These are phyloP conservation scores for Penicillium egyptiacum DNA, from an alignment of 495 filamentous ascomycete genomes.

Conservation along the genomic window DNA sequence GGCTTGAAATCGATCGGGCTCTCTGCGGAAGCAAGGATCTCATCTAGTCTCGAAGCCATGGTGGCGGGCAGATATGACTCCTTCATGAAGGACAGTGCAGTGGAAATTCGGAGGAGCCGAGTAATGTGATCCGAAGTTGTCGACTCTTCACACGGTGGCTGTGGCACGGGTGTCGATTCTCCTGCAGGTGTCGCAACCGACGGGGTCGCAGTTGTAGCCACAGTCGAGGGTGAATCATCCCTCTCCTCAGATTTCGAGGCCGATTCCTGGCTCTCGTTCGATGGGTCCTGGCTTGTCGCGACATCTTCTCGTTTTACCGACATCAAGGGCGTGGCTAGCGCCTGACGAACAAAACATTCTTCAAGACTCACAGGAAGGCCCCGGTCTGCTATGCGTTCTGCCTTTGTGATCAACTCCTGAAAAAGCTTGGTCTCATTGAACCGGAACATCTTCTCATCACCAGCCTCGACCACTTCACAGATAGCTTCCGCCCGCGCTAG, in stretches of 20 bases:
- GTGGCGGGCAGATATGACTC: constrained; percentile 63
- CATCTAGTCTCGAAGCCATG: constrained; percentile 50
- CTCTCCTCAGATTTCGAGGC: constrained; percentile 34
- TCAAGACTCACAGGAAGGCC: constrained; percentile 81
- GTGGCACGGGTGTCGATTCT: constrained; percentile 36
- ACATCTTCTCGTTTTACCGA: constrained; percentile 54
- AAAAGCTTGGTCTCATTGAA: constrained; percentile 69
- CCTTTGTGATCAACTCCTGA: constrained; percentile 67
- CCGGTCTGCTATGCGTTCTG: constrained; percentile 60
- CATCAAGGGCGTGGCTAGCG: constrained; percentile 72
- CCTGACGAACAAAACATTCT: constrained; percentile 73
- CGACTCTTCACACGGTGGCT: constrained; percentile 29
- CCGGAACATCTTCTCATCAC: constrained; percentile 79
- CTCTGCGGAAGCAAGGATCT: constrained; percentile 45
- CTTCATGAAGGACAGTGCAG: constrained; percentile 73
- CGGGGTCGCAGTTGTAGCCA: constrained; percentile 38
- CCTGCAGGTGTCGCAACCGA: constrained; percentile 46
- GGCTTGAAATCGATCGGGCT: constrained; percentile 65
- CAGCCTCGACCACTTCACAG: constrained; percentile 77
- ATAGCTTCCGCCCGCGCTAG: constrained; percentile 59
- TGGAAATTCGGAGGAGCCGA: constrained; percentile 69
- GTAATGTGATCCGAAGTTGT: constrained; percentile 49
- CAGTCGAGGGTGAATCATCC: constrained; percentile 36
- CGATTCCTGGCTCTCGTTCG: constrained; percentile 17
- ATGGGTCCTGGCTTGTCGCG: constrained; percentile 15